phyloP scores from a whole-genome alignment of 1,284 basidiomycete genomes.

The Phellopilus nigrolimitatus region DNA sequence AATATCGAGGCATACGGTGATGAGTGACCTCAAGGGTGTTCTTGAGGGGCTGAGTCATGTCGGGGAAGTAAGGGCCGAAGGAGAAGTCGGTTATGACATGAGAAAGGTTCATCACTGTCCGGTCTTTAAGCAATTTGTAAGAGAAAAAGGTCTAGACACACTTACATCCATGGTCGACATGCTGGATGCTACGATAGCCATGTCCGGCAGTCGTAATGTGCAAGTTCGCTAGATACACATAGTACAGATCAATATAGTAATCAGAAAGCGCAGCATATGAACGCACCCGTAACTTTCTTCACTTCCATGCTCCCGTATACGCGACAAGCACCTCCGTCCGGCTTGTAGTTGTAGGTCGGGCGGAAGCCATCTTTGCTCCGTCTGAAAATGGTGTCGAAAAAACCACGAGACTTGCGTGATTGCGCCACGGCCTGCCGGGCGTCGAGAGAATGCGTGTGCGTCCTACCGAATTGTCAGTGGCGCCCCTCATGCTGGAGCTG shows the following conservation, averaged over 20 bases:
- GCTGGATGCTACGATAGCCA: slow-evolving; percentile 83
- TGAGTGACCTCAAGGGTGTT: slow-evolving; percentile 81
- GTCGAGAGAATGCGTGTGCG: slow-evolving; percentile 60
- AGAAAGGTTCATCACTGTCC: slow-evolving; percentile 88
- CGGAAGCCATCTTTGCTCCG: slow-evolving; percentile 46
- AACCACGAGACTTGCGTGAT: slow-evolving; percentile 64
- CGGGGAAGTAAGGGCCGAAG: slow-evolving; percentile 94
- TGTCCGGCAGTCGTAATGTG: slow-evolving; percentile 93
- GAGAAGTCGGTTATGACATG: slow-evolving; percentile 97
- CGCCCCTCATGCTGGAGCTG: background rate
- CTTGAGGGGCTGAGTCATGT: slow-evolving; percentile 92
- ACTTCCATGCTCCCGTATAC: slow-evolving; percentile 83
- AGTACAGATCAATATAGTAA: background rate
- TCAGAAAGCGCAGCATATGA: background rate
- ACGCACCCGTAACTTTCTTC: slow-evolving; percentile 81
- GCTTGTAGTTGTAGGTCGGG: slow-evolving; percentile 67
- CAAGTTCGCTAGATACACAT: slow-evolving; percentile 58
- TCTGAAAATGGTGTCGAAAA: slow-evolving; percentile 54
- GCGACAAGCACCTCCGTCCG: slow-evolving; percentile 71
- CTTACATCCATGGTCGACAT: slow-evolving; percentile 81
- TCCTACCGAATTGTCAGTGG: slow-evolving; percentile 31
- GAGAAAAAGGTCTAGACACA: slow-evolving; percentile 23
- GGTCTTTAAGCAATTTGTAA: slow-evolving; percentile 43
- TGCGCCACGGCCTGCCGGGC: slow-evolving; percentile 65
- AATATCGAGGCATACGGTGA: slow-evolving; percentile 51